Evolutionary conservation across 2,329 filamentous ascomycete genomes (phyloP), one percentile per base, ranked within the genome.

Genomic region (Mycosphaerella sp.): DNA sequence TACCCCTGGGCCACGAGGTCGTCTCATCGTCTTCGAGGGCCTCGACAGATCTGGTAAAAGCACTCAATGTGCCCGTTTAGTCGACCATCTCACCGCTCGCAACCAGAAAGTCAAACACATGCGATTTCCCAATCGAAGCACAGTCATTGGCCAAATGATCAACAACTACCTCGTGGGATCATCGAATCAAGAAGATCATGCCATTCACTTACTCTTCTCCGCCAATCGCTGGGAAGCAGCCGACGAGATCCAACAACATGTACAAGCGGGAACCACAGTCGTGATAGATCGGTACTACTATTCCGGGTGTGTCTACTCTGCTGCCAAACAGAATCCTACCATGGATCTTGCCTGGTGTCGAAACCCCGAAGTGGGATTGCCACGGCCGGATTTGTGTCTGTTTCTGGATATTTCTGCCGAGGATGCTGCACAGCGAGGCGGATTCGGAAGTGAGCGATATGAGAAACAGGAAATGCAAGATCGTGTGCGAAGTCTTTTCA

Each of bases 241-340:
- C 67, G 72, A 67, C 40, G 68, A 67, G 1, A 76, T 77, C 31
- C 61, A 66, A 57, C 47, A 63, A 21, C 67, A 69, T 6, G 75
- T 96, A 5, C 73, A 76, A 0, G 70, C 76, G 1, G 91, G 92
- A 7, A 84, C 78, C 17, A 93, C 83, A 0, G 79, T 98, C 32
- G 77, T 98, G 39, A 84, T 92, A 62, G 93, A 98, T 71, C 84
- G 93, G 45, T 98, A 97, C 74, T 95, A 95, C 69, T 92, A 95
- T 75, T 93, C 87, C 17, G 93, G 93, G 51, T 87, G 91, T 54
- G 89, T 96, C 47, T 98, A 97, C 74, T 89, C 85, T 23, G 89
- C 89, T 0, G 92, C 93, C 3, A 97, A 97, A 69, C 77, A 82
- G 43, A 89, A 88, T 62, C 81, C 84, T 0, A 70, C 76, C 1